phyloP scores from a whole-genome alignment of 192 early-diverging fungal genomes.

The Backusella parvicylindrica region DNA sequence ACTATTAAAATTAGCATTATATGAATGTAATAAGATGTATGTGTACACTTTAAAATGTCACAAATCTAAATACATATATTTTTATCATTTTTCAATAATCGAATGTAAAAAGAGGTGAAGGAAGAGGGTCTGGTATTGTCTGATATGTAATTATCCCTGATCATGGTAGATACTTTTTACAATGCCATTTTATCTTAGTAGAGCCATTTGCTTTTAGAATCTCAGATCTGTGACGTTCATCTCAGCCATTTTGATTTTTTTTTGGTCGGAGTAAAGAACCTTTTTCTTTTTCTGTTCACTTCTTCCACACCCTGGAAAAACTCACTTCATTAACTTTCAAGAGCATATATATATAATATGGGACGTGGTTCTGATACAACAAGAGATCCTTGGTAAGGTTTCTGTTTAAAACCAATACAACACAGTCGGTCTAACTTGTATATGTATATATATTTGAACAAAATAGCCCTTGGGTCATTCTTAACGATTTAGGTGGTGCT shows the following conservation, averaged over 20 bases:
- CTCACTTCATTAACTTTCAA: neutral
- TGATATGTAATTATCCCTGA: no score
- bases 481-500: conserved; percentile 80
- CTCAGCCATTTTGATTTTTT: neutral
- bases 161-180: no score
- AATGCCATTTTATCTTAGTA: no score
- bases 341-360: conserved; percentile 27
- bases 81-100: no score
- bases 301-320: conserved; percentile 9
- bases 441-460: neutral
- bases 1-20: no score
- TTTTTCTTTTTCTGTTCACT: neutral
- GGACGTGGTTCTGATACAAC: conserved; percentile 50
- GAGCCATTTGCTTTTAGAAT: neutral
- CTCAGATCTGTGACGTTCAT: neutral
- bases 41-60: no score
- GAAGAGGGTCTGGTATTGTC: no score
- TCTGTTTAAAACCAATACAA: neutral
- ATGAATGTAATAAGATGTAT: no score
- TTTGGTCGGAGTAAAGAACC: neutral
- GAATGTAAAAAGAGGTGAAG: no score
- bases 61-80: no score
- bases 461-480: conserved; percentile 76
- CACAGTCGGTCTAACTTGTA: neutral
- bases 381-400: conserved; percentile 52